These are phyloP conservation scores for Naganishia vishniacii DNA, from an alignment of 768 basidiomycete genomes.

Conservation along the genomic window DNA sequence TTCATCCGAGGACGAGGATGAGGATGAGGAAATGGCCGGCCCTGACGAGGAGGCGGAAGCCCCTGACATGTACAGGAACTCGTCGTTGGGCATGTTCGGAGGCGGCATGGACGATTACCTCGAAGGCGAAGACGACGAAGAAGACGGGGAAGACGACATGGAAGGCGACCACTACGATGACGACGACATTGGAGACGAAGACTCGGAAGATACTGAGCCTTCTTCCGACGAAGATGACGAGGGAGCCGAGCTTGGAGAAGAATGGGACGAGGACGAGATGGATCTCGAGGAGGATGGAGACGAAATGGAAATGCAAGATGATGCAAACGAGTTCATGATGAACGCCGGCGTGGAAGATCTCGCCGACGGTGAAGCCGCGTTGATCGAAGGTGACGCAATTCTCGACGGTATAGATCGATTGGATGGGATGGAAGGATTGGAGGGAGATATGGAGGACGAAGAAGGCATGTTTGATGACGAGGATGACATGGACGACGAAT, in stretches of 20 bases:
- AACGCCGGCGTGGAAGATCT: constrained; percentile 6
- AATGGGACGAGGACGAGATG: constrained; percentile 36
- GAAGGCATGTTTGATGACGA: constrained; percentile 52
- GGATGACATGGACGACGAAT: constrained; percentile 17
- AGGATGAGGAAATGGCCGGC: constrained; percentile 48
- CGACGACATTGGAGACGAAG: constrained; percentile 30
- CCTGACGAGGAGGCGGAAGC: constrained; percentile 63
- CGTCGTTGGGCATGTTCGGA: constrained; percentile 77
- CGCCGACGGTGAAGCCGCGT: constrained; percentile 6
- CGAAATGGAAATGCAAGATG: constrained; percentile 29
- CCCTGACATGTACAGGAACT: constrained; percentile 90
- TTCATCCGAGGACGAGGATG: constrained; percentile 51
- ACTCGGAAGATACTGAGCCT: constrained; percentile 35
- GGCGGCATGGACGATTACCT: constrained; percentile 57
- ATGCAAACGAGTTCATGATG: constrained; percentile 50
- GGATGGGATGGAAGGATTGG: constrained; percentile 35
- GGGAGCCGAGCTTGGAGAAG: constrained; percentile 34
- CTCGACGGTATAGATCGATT: constrained; percentile 12
- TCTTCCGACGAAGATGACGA: constrained; percentile 40
- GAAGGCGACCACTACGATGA: constrained; percentile 25
- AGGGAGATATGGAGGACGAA: constrained; percentile 55
- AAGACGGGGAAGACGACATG: constrained; percentile 59
- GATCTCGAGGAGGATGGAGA: constrained; percentile 31
- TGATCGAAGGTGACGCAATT: constrained; percentile 18
- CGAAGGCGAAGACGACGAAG: constrained; percentile 52